These are phyloP conservation scores for Myxozyma melibiosi DNA, from an alignment of 805 yeast genomes.

Conservation along the genomic window DNA sequence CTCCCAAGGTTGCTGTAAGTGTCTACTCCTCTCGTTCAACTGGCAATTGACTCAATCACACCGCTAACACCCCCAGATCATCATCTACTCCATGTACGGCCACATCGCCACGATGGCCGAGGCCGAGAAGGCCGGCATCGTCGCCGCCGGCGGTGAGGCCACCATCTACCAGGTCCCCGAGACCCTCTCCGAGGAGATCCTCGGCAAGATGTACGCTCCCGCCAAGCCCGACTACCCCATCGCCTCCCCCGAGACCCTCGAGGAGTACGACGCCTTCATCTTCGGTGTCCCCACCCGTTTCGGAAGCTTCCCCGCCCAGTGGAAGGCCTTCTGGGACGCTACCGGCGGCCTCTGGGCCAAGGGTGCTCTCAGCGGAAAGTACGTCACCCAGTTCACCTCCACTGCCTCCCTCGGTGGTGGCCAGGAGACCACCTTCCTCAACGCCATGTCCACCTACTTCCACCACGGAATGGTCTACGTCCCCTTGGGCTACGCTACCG, in stretches of 20 bases:
- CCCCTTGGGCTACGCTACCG: slow-evolving; percentile 74
- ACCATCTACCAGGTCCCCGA: slow-evolving; percentile 76
- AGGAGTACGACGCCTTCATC: slow-evolving; percentile 73
- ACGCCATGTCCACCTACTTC: slow-evolving; percentile 62
- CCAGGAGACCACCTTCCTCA: slow-evolving; percentile 70
- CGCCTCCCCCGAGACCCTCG: slow-evolving; percentile 61
- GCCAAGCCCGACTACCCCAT: slow-evolving; percentile 64
- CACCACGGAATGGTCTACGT: slow-evolving; percentile 83
- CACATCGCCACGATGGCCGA: slow-evolving; percentile 72
- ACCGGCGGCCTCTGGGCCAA: slow-evolving; percentile 80
- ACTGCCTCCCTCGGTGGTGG: slow-evolving; percentile 83
- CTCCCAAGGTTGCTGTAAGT: slow-evolving; percentile 35
- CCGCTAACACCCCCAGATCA: slow-evolving; percentile 41
- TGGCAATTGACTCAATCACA: no score
- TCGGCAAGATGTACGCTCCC: slow-evolving; percentile 60
- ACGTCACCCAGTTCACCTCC: slow-evolving; percentile 70
- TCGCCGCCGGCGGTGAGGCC: slow-evolving; percentile 67
- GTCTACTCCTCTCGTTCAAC: not conserved
- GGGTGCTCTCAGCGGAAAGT: slow-evolving; percentile 73
- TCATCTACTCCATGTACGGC: slow-evolving; percentile 75
- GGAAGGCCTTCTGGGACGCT: slow-evolving; percentile 73
- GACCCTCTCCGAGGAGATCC: slow-evolving; percentile 64
- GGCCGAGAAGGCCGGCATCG: slow-evolving; percentile 67
- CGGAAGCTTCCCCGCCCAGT: slow-evolving; percentile 80
- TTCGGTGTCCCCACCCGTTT: slow-evolving; percentile 87